Base-by-base conservation (phyloP, 2,329 filamentous ascomycete genomes). In the Microdochium nivale region DNA sequence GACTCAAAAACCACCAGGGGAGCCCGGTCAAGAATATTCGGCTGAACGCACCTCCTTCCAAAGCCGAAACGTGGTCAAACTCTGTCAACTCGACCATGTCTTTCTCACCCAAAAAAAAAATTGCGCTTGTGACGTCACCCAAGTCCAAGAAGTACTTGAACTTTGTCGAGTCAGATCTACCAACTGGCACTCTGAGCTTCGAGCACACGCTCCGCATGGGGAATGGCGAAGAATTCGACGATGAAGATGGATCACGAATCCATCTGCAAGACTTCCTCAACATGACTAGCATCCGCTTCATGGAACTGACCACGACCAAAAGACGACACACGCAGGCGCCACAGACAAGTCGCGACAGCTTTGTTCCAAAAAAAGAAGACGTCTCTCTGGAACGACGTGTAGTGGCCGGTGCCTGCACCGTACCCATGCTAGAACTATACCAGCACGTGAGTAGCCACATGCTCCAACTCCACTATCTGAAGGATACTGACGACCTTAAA, bases 271-370 rank as follows among this genome's bases (percentile, higher is more conserved):
- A 96, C 50, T 99, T 99, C 69, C 73, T 99, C 46, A 89, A 95
- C 56, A 84, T 96, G 83, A 96, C 92, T 2, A 95, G 89, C 53
- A 96, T 99, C 61, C 88, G 91, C 51, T 99, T 99, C 71, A 96
- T 99, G 88, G 94, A 99, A 65, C 76, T 99, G 49, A 96, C 87
- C n/a, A 96, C 92, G 0, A 96, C 91, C 1, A 97, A 97, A 66
- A 79, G 92, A 58, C 81, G 94, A 51, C 87, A 95, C 60, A 97
- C 92, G 0, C 83, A 86, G 47, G 86, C 81, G 2, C 84, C 84
- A 14, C 66, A 73, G 50, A 61, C 67, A 13, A 63, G 74, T 21
- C 72, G 70, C 49, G 71, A 77, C 44, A 71, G 71, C 23, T 58
- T 68, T 5, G 60, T 65, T 4, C 70, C 69, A 35, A 70, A 61